Evolutionary conservation across 2,329 filamentous ascomycete species (phyloP), one percentile per base, ranked within the genome.

Genomic region (Colletotrichum magnum): DNA sequence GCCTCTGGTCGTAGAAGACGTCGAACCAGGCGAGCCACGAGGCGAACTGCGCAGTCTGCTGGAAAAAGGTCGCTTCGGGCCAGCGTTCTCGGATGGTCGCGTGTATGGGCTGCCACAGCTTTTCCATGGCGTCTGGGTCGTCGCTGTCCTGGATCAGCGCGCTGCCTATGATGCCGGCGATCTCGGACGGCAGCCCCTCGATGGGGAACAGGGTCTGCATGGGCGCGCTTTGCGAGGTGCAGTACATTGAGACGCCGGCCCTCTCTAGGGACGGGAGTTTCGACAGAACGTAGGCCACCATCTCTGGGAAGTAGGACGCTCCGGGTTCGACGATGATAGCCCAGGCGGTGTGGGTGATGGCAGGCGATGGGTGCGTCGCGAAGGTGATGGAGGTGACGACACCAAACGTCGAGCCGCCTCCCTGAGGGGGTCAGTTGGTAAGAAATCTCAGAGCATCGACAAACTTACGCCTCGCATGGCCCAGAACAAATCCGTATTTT

Each of bases 401-500:
- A 0, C 87, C 89, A 73, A 89, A 92, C 0, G 88, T 91, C 21
- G 85, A 86, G 2, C 87, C 88, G 3, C 88, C 88, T 6, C 88
- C 88, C 85, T 86, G 47, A 1, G n/a, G 2, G 2, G 0, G 6
- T 58, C 48, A 70, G 58, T 16, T 26, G 16, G 45, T n/a, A 16
- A 6, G 32, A n/a, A 1, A 45, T 39, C 16, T 9, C n/a, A 0
- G 5, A 9, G 6, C 24, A 41, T 2, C 51, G 7, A 2, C 2
- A 4, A 0, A 80, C 83, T 77, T 77, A 88, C 71, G 9, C 89
- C 89, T 67, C 86, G 79, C 70, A 91, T 81, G 0, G 90, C 90
- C 90, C 89, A 92, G 75, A 90, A 92, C 0, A 92, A 77, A 62
- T 92, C 89, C 0, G 78, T 66, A 63, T 91, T 83, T 47, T 86